A percentile compares a stretch with the other conserved stretches of the same genome.
phyloP scores from a whole-genome alignment of 371 early-diverging fungal genomes.

The Mortierella sp. region DNA sequence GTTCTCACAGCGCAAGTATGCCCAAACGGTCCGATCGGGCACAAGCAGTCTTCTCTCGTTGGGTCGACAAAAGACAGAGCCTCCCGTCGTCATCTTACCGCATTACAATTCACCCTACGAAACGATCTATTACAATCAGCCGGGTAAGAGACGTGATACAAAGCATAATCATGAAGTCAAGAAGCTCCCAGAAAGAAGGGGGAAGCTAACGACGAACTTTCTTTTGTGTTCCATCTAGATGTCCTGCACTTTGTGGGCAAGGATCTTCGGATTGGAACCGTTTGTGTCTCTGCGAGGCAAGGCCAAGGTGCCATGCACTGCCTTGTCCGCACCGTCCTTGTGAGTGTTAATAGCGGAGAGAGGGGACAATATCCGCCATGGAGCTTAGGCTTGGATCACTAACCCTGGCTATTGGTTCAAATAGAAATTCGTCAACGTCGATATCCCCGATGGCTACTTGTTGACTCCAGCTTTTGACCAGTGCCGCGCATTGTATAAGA shows the following conservation, averaged over 20 bases:
- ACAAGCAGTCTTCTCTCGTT: slow-evolving; percentile 31
- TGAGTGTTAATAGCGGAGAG: slow-evolving; percentile 9
- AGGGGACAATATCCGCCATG: too few species aligned
- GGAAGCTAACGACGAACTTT: not conserved
- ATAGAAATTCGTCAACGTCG: slow-evolving; percentile 41
- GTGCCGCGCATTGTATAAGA: slow-evolving; percentile 26
- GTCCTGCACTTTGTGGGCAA: slow-evolving; percentile 34
- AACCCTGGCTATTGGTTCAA: too few species aligned
- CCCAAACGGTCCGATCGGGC: slow-evolving; percentile 34
- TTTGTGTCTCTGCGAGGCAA: slow-evolving; percentile 28
- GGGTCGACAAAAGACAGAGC: slow-evolving; percentile 29
- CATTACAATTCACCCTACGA: slow-evolving; percentile 52
- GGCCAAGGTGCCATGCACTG: slow-evolving; percentile 27
- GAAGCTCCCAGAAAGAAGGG: too few species aligned
- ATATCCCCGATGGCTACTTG: slow-evolving; percentile 14
- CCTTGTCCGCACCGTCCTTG: slow-evolving; percentile 41
- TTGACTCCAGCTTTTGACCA: slow-evolving; percentile 21
- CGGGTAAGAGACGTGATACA: slow-evolving; percentile 18
- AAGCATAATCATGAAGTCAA: too few species aligned
- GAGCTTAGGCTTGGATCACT: too few species aligned
- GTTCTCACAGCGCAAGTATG: slow-evolving; percentile 14
- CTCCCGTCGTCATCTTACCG: slow-evolving; percentile 41
- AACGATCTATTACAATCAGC: slow-evolving; percentile 23
- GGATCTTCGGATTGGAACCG: slow-evolving; percentile 35
- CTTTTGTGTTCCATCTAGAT: slow-evolving; percentile 9